Evolutionary conservation across 768 basidiomycete species (phyloP).

Genomic region (Dentipellis sp.): DNA sequence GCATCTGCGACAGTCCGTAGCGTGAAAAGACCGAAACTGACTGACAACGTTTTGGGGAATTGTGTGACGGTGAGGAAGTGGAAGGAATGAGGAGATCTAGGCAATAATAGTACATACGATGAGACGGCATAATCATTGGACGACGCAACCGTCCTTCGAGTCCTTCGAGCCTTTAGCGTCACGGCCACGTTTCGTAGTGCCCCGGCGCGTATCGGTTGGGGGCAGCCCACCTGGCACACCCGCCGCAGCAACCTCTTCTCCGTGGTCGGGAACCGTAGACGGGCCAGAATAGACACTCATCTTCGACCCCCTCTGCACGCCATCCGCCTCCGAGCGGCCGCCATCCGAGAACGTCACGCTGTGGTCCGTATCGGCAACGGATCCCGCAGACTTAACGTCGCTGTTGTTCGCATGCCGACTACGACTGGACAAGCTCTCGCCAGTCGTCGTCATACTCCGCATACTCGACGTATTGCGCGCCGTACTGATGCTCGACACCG

Average conservation of each 20-base stretch:
- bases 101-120: neutral
- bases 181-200: conserved; percentile 3
- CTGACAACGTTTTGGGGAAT: neutral
- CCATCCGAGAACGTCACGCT: neutral
- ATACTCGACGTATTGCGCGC: conserved; percentile 43
- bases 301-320: neutral
- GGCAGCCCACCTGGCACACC: neutral
- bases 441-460: conserved; percentile 44
- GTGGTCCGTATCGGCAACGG: conserved; percentile 1
- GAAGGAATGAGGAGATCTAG: neutral
- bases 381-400: conserved; percentile 14
- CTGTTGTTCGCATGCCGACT: conserved; percentile 3
- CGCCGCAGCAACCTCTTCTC: neutral
- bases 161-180: conserved; percentile 1
- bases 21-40: neutral
- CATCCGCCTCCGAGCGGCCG: neutral
- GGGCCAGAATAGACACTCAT: neutral
- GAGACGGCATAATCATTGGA: conserved; percentile 3
- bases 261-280: conserved; percentile 1
- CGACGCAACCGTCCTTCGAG: conserved; percentile 1
- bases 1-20: neutral
- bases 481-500: conserved; percentile 52
- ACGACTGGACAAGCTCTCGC: conserved; percentile 34
- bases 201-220: neutral
- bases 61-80: neutral